Evolutionary conservation across 2,329 filamentous ascomycete species (phyloP), one percentile per base, ranked within the genome.

Genomic region (Thermomyces lanuginosus): DNA sequence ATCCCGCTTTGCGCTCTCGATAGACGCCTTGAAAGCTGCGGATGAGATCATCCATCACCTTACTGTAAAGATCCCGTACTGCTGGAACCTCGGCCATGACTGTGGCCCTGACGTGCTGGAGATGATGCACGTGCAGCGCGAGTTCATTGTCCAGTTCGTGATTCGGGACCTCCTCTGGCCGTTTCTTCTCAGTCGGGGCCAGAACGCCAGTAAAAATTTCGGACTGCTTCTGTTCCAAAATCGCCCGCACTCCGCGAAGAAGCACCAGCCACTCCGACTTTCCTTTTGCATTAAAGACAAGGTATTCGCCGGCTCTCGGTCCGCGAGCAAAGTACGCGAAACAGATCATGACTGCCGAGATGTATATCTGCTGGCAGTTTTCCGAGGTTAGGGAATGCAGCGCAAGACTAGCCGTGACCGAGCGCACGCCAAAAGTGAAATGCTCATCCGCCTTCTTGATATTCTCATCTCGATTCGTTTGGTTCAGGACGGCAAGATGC

Each of bases 281-380:
- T 0, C 48, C 49, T 1, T 16, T 21, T 2, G 41, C 35, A 23
- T 43, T 46, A 26, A 51, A 51, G 1, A 51, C 38, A 4, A 52
- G 40, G 19, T 45, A 53, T 26, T 52, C 47, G 5, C 46, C 45
- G 0, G 22, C 14, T 5, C 35, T 32, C 1, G 48, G 47, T 0
- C 49, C 47, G 5, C 41, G 36, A 2, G 34, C 48, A n/a, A 51
- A 51, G 25, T 51, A 51, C 1, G 44, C 36, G 12, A 52, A 37
- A 23, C 46, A 49, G 9, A 52, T 42, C 19, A 52, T 16, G 6
- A 41, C 34, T 0, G 47, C 39, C 0, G 48, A 39, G 14, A 49
- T 44, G 30, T 51, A 52, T 7, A 51, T 36, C 6, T 35, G 30
- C 19, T 52, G 48, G 12, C 48, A 50, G 19, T 43, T 51, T 1